Evolutionary conservation across 1,284 basidiomycete species (phyloP), one percentile per base, ranked within the genome.

Genomic region (Marasmius oreades): DNA sequence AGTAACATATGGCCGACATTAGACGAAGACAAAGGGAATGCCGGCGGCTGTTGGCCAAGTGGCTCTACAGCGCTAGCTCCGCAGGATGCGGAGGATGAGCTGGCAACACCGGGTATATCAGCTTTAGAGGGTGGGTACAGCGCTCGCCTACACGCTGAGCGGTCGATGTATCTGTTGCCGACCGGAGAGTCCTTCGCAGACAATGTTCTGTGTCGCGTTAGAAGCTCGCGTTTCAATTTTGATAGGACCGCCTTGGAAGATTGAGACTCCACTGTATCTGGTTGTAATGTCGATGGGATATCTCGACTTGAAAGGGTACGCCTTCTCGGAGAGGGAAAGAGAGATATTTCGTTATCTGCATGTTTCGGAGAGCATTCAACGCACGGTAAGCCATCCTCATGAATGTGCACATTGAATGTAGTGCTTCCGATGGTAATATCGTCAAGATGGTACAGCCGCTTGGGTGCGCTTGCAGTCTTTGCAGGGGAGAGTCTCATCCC

Each of bases 1-100:
- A 90, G 73, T 44, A 91, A 71, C 39, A 73, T 77, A 63, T 86
- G 82, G 1, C 88, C 88, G 51, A 90, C 71, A 63, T 88, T 90
- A n/a, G 75, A 72, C 2, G 76, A 65, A 3, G 80, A 66, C 31
- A 89, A 66, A 2, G 81, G 79, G 5, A 66, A 5, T 14, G 39
- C 16, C 10, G 39, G 63, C 20, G 79, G 68, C 14, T 77, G 72
- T 37, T 73, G 66, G 42, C 80, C 77, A 3, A 59, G 59, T 5
- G 63, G 56, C 20, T 60, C 33, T 16, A 51, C 16, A 22, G 36
- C 14, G 10, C 31, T 20, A 26, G 18, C 26, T 26, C 7, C 34
- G 10, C 23, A 36, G 23, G 37, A 23, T 54, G 54, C 52, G 64
- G 60, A 37, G 62, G 62, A 53, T 12, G 61, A 46, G 10, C 23